Percentiles rank a stretch among this genome's conserved stretches.
Conservation (phyloP, 148 eudicot genomes). For the Amaranthus palmeri region DNA sequence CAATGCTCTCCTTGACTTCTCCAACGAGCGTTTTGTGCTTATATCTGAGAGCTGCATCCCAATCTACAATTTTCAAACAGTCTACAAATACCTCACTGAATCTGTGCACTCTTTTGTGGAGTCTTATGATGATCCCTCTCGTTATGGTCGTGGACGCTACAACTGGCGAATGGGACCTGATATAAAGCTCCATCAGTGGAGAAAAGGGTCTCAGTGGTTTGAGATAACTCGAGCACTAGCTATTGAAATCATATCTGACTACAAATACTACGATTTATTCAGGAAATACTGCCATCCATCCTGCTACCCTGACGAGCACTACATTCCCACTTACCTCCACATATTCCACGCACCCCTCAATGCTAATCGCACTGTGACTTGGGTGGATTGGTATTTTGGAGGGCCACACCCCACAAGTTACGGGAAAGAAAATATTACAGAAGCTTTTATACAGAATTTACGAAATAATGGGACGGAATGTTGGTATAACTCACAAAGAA, state of each 20-base stretch:
- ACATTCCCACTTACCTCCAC: constrained; percentile 55
- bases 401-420: constrained; percentile 71
- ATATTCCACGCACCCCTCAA: constrained; percentile 44
- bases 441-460: constrained; percentile 42
- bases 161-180: constrained; percentile 53
- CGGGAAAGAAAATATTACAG: constrained; percentile 47
- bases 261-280: constrained; percentile 57
- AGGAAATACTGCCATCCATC: constrained; percentile 56
- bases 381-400: constrained; percentile 59
- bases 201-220: constrained; percentile 86
- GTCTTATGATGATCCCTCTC: constrained; percentile 63
- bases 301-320: constrained; percentile 84
- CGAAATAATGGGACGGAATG: constrained; percentile 64
- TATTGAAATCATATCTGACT: constrained; percentile 46
- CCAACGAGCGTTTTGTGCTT: constrained; percentile 70
- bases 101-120: constrained; percentile 63
- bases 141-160: constrained; percentile 72
- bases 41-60: constrained; percentile 87
- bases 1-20: constrained; percentile 78
- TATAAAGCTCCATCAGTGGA: constrained; percentile 57
- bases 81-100: constrained; percentile 58
- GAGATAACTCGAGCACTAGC: constrained; percentile 56
- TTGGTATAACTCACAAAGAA: constrained; percentile 38
- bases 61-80: constrained; percentile 55
- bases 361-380: constrained; percentile 63